Conservation (phyloP, 2,329 filamentous ascomycete genomes). For the Aspergillus tanneri region DNA sequence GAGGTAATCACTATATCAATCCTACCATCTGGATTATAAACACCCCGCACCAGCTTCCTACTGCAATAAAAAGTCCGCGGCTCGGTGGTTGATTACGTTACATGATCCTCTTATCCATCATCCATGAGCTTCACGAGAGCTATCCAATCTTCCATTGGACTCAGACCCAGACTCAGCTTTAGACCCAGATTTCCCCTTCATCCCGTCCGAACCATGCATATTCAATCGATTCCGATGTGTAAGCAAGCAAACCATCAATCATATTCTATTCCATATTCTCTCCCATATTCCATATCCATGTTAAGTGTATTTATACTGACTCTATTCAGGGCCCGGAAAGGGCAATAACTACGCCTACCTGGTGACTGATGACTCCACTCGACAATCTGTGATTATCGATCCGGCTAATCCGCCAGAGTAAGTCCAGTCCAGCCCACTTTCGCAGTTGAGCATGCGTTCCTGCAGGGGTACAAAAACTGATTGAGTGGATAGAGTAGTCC, state of each 20-base stretch:
- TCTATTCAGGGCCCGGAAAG: slow-evolving; percentile 35
- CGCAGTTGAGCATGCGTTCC: not conserved
- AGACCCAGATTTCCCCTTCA: slow-evolving; percentile 6
- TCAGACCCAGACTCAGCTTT: slow-evolving; percentile 9
- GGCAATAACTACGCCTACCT: slow-evolving; percentile 56
- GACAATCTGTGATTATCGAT: slow-evolving; percentile 53
- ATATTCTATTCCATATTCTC: not conserved
- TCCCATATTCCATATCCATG: not conserved
- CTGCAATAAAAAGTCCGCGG: not conserved
- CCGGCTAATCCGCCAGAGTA: slow-evolving; percentile 53
- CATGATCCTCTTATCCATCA: not conserved
- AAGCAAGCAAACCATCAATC: slow-evolving; percentile 25
- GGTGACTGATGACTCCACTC: slow-evolving; percentile 50
- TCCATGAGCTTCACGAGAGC: slow-evolving; percentile 34
- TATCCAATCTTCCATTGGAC: slow-evolving; percentile 20
- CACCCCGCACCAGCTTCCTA: slow-evolving; percentile 10
- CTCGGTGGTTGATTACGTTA: not conserved
- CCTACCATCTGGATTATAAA: not conserved
- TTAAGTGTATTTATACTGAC: not conserved
- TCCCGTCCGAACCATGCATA: slow-evolving; percentile 45
- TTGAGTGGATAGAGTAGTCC: slow-evolving; percentile 52
- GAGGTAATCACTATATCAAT: slow-evolving; percentile 12
- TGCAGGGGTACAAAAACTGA: not conserved
- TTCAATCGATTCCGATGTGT: slow-evolving; percentile 57
- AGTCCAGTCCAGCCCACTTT: slow-evolving; percentile 17